Base-by-base conservation (phyloP, 768 basidiomycete genomes). In the Gloeophyllum trabeum region DNA sequence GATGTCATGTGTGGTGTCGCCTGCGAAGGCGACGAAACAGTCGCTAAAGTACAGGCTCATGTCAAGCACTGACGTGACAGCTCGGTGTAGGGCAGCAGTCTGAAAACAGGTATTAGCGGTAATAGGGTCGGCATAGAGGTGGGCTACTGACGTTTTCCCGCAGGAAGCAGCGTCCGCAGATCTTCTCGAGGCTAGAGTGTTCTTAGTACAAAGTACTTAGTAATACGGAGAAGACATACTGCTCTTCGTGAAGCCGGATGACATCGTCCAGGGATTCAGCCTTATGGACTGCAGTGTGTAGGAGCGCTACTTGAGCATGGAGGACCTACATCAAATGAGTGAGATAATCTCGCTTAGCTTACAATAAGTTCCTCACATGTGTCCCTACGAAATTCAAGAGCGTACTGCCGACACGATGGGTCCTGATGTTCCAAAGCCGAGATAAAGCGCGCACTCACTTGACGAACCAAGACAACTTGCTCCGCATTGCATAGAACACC, bases 381-480 rank as follows among this genome's bases (percentile, higher is more conserved):
- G 79, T 87, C 24, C 76, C 78, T 40, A 90, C 54, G 51, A 86
- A 88, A 52, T 78, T 75, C 47, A 83, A 61, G 26, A 86, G 51
- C 0, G 73, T 73, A 48, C 84, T 85, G 45, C 13, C 6, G 6
- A 7, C 4, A n/a, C 36, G 10, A 7, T 41, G 14, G 41, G 42
- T 41, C n/a, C 14, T 18, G 21, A 38, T 5, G 10, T 7, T 38
- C 16, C 10, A 41, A 42, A 39, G 25, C 18, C 22, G 12, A 12
- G n/a, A 23, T 35, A 22, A 20, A 35, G 38, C 7, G 14, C 7
- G 20, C n/a, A 69, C 81, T 51, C 53, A 88, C 87, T 84, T 87
- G 55, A 84, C 71, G 50, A 89, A 84, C 88, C 88, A 91, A 44
- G 81, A 81, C 45, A 91, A 51, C 43, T 80, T 77, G 48, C 79